A percentile compares a stretch with the other conserved stretches of the same genome.
Conservation (phyloP, 1,139 yeast genomes). For the Taphrina sp. region DNA sequence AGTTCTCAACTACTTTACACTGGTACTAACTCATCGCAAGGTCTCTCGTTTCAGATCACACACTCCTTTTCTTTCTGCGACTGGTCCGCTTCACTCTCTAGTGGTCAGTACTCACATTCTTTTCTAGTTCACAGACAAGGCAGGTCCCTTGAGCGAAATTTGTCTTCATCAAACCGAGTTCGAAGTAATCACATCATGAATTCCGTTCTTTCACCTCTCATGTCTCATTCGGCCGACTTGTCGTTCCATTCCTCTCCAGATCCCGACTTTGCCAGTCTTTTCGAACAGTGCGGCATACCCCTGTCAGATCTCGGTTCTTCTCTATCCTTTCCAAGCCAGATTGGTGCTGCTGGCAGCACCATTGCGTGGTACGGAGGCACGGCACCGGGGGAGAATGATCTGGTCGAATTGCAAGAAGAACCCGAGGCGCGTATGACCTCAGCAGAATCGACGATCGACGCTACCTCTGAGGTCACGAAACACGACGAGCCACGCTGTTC, state of each 20-base stretch:
- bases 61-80: neutral
- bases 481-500: too few relatives aligned
- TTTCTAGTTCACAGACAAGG: too few relatives aligned
- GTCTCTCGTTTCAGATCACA: slow-evolving; percentile 6
- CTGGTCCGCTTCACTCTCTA: neutral
- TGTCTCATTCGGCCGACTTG: neutral
- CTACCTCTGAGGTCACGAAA: too few relatives aligned
- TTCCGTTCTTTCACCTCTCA: neutral
- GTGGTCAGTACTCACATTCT: neutral
- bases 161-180: neutral
- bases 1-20: neutral
- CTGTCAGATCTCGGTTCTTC: slow-evolving; percentile 4
- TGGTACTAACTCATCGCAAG: neutral
- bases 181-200: too few relatives aligned
- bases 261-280: slow-evolving; percentile 3
- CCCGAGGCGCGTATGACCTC: neutral
- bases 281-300: slow-evolving; percentile 22
- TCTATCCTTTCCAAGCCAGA: too few relatives aligned
- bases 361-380: slow-evolving; percentile 12
- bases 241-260: slow-evolving; percentile 1
- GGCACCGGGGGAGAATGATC: slow-evolving; percentile 1
- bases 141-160: neutral
- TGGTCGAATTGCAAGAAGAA: slow-evolving; percentile 6
- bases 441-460: neutral
- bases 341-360: neutral